Base-by-base conservation (phyloP, 345 rosid species). In the Gossypium longicalyx region DNA sequence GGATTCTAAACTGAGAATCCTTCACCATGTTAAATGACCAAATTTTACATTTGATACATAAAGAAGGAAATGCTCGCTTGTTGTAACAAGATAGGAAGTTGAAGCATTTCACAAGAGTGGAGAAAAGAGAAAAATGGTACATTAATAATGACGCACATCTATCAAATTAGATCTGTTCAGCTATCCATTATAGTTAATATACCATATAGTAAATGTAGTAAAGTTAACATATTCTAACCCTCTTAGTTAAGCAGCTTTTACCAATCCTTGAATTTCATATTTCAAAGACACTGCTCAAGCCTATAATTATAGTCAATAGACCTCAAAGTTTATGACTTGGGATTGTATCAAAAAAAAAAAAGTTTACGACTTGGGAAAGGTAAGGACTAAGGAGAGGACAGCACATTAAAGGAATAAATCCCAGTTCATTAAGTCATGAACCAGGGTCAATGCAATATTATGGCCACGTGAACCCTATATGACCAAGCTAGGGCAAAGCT, bases 1-100 rank as follows among this genome's bases (percentile, higher is more conserved):
- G 71, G 73, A 74, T 77, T 54, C 65, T 76, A 68, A 75, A 72
- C 74, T 60, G 11, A 72, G 53, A 59, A 59, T 71, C 74, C 79
- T 67, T 9, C 57, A 67, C 43, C 43, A 76, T 80, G 73, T 13
- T 44, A 51, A 49, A 49, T 27, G n/a, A 64, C 51, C 47, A 38
- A 66, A 63, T 54, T 63, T 66, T 59, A 12, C 19, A 67, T 23
- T n/a, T 52, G 70, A 6, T 38, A 64, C 45, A 49, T 13, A 59
- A 57, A 10, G 63, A 41, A 70, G 43, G 34, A 67, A 74, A 74
- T 58, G 67, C 72, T 52, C 29, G 73, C 56, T 65, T 43, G 38
- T 54, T 4, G 13, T 45, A 67, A 60, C 22, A 72, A 67, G 53
- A 54, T 59, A 38, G 60, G 19, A 16, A 59, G 41, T 25, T 68